Base-by-base conservation (phyloP, 2,329 filamentous ascomycete genomes). In the Gaeumannomyces sp. region DNA sequence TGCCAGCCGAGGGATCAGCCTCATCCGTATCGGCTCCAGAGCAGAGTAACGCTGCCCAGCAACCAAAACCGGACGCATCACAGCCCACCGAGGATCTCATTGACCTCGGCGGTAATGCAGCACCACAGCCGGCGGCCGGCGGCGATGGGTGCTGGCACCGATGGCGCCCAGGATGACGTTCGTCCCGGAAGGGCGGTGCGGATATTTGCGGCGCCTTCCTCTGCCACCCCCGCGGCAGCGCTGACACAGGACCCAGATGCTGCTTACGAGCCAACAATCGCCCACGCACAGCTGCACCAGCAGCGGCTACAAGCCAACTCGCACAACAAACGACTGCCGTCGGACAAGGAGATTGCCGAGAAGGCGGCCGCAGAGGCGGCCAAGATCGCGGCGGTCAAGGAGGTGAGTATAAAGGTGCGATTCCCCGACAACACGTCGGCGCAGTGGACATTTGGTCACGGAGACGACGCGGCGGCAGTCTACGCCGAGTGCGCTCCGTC, bases 351-450 rank as follows among this genome's bases (percentile, higher is more conserved):
- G 73, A 80, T 96, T 14, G 89, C 87, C 50, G 87, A 88, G 29
- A 86, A 88, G 68, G 88, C 87, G 45, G 81, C 85, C 6, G 87
- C 85, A 28, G 86, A 89, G 63, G 84, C 85, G 60, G 86, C 88
- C 35, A 88, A 82, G 68, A 79, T 93, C 1, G 83, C 88, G 6
- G 82, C 84, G 6, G 82, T 93, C 66, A 86, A 84, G 62, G 85
- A 85, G 38, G 85, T 96, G 38, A 83, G 86, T 33, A 82, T 98
- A 68, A 92, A 91, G 68, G 85, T 97, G 61, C 89, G 93, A 31
- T 93, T 97, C 70, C 94, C 94, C 0, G 93, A 98, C 73, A 91
- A 93, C 70, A 90, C 88, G 65, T 87, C 89, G 64, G 86, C 93
- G 38, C 86, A 92, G 63, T 89, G 89, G 77, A 83, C 82, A n/a